These are phyloP conservation scores for Gnomoniopsis sp. DNA, from an alignment of 2,329 filamentous ascomycete species.

Conservation along the genomic window DNA sequence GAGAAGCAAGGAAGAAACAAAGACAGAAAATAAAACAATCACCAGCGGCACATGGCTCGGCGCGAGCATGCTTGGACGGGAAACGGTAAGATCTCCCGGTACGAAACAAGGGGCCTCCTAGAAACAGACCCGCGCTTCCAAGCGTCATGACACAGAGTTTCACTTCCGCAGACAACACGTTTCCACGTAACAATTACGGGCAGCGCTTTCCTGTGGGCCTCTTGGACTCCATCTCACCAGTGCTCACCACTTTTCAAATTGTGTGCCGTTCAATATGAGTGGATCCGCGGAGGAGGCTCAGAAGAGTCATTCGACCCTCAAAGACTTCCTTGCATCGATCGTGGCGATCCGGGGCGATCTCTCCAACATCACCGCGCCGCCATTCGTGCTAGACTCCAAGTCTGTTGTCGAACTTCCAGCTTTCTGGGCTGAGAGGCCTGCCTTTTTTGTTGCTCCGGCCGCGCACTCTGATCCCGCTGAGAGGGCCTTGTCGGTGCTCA, in stretches of 20 bases:
- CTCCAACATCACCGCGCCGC: slow-evolving; percentile 52
- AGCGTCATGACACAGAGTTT: neutral
- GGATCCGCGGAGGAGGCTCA: neutral
- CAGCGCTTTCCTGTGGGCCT: neutral
- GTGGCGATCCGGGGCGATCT: slow-evolving; percentile 54
- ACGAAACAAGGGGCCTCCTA: neutral
- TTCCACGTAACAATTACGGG: neutral
- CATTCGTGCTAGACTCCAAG: slow-evolving; percentile 51
- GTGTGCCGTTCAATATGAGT: slow-evolving; percentile 1
- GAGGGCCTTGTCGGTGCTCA: slow-evolving; percentile 41
- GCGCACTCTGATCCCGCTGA: slow-evolving; percentile 34
- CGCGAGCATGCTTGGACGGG: no score
- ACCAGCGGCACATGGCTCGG: no score
- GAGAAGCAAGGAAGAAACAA: no score
- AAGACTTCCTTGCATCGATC: slow-evolving; percentile 39
- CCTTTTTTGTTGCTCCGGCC: slow-evolving; percentile 42
- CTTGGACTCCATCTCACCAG: neutral
- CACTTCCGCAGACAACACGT: neutral
- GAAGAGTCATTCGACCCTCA: slow-evolving; percentile 26
- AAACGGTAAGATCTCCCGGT: no score
- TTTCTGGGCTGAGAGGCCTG: slow-evolving; percentile 54
- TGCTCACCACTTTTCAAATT: neutral
- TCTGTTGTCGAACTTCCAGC: slow-evolving; percentile 56
- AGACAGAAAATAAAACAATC: no score
- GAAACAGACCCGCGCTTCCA: neutral